Conservation (phyloP, 768 basidiomycete genomes). For the Dendrothele bispora region DNA sequence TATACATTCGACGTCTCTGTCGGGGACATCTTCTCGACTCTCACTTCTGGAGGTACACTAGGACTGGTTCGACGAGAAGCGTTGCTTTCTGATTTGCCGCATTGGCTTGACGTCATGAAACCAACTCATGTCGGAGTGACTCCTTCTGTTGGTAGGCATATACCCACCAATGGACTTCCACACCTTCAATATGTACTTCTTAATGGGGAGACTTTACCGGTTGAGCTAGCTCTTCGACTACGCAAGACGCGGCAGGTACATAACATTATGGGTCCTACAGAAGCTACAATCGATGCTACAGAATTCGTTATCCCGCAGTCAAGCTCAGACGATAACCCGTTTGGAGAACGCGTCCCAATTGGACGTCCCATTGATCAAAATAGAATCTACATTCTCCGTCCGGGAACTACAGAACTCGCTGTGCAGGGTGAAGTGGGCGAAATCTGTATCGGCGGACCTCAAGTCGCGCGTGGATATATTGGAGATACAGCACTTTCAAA, state of each 20-base stretch:
- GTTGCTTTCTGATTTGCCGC: constrained; percentile 28
- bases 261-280: constrained; percentile 35
- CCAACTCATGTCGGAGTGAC: constrained; percentile 26
- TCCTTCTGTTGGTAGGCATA: constrained; percentile 26
- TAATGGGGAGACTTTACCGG: constrained; percentile 18
- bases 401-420: neutral
- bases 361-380: neutral
- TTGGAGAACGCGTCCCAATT: constrained; percentile 11
- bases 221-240: constrained; percentile 22
- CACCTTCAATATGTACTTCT: constrained; percentile 26
- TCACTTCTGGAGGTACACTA: constrained; percentile 19
- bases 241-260: constrained; percentile 22
- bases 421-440: constrained; percentile 16
- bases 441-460: constrained; percentile 22
- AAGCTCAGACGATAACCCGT: too few relatives aligned
- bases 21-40: constrained; percentile 18
- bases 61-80: constrained; percentile 17
- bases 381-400: neutral
- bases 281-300: constrained; percentile 28
- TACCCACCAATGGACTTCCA: constrained; percentile 25
- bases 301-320: constrained; percentile 21
- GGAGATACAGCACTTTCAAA: constrained; percentile 26
- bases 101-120: constrained; percentile 24
- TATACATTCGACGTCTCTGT: constrained; percentile 28
- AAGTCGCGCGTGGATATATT: constrained; percentile 23